A percentile compares a stretch with the other conserved stretches of the same genome.
Evolutionary conservation across 2,329 filamentous ascomycete genomes (phyloP).

Genomic region (Penicillium glabrum): DNA sequence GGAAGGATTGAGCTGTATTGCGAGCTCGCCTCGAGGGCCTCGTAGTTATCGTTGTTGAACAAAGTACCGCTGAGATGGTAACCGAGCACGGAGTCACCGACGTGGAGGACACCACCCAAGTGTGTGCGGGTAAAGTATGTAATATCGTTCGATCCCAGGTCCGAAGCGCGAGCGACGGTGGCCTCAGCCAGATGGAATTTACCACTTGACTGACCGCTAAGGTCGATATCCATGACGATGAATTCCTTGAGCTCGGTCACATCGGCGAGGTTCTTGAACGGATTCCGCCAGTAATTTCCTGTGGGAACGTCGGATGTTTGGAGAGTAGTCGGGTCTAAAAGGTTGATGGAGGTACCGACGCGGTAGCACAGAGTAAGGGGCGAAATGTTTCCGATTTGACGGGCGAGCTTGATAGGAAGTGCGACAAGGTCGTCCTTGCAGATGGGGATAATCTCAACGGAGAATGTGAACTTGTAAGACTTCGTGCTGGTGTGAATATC

Average conservation of each 20-base stretch:
- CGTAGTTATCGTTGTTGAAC: constrained; percentile 86
- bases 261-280: constrained; percentile 81
- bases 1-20: constrained; percentile 78
- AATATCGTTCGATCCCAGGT: constrained; percentile 80
- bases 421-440: constrained; percentile 98
- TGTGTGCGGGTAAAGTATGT: constrained; percentile 92
- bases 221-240: constrained; percentile 91
- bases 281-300: constrained; percentile 84
- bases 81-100: constrained; percentile 92
- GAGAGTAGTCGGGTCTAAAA: constrained; percentile 86
- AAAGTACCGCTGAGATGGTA: constrained; percentile 87
- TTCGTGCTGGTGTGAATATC: constrained; percentile 88
- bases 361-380: constrained; percentile 83
- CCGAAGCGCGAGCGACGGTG: constrained; percentile 81
- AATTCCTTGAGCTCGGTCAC: constrained; percentile 86
- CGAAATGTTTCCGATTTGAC: constrained; percentile 81
- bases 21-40: constrained; percentile 75
- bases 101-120: constrained; percentile 78
- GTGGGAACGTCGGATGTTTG: constrained; percentile 84
- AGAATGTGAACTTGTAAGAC: constrained; percentile 93
- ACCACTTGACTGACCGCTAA: constrained; percentile 70
- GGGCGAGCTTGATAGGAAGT: constrained; percentile 84
- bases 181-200: constrained; percentile 83
- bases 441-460: constrained; percentile 82
- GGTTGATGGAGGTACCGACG: constrained; percentile 84